Conservation (phyloP, 2,329 filamentous ascomycete genomes). For the Pseudogymnoascus sp. region DNA sequence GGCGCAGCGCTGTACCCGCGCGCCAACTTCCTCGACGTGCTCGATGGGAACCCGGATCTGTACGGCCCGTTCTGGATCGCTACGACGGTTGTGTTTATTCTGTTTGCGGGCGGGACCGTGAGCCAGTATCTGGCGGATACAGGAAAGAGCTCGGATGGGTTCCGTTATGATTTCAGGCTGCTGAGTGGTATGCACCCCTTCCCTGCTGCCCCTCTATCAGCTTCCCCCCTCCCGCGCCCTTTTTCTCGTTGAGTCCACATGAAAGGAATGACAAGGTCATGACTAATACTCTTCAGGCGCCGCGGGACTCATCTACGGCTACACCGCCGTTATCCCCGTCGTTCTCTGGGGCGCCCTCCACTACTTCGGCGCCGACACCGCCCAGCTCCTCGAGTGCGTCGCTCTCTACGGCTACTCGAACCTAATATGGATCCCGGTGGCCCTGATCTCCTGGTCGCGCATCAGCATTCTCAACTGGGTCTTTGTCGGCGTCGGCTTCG, state of each 20-base stretch:
- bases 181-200: slow-evolving; percentile 57
- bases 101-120: slow-evolving; percentile 93
- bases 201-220: background rate
- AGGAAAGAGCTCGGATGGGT: slow-evolving; percentile 53
- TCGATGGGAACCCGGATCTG: slow-evolving; percentile 92
- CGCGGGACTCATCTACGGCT: slow-evolving; percentile 89
- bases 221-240: background rate
- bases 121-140: slow-evolving; percentile 73
- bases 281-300: slow-evolving; percentile 44
- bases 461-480: slow-evolving; percentile 84
- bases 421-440: slow-evolving; percentile 93
- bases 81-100: slow-evolving; percentile 88
- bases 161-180: slow-evolving; percentile 85
- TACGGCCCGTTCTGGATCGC: slow-evolving; percentile 99
- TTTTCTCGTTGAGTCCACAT: background rate
- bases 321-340: slow-evolving; percentile 79
- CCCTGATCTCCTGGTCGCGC: slow-evolving; percentile 82
- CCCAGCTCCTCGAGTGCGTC: slow-evolving; percentile 91
- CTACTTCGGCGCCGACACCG: slow-evolving; percentile 91
- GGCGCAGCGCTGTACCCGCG: slow-evolving; percentile 82
- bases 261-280: background rate
- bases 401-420: slow-evolving; percentile 94
- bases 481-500: slow-evolving; percentile 83
- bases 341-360: slow-evolving; percentile 79
- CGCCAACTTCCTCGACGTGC: slow-evolving; percentile 90